Evolutionary conservation across 140 eudicot genomes (phyloP).

Genomic region (Anethum foeniculum): DNA sequence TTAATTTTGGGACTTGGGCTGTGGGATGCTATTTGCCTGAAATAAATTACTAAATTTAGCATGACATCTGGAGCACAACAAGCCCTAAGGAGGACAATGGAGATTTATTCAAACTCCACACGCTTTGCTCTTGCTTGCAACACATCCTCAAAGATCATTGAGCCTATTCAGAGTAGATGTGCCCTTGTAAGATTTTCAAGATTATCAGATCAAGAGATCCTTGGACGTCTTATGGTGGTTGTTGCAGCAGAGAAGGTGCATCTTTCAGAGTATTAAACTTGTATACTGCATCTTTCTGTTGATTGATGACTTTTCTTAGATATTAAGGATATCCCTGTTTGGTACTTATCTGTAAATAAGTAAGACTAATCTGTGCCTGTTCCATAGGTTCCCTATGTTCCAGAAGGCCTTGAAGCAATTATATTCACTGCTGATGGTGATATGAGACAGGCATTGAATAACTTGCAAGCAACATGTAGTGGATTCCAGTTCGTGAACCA

Average conservation of each 20-base stretch:
- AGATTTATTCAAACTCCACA: constrained; percentile 88
- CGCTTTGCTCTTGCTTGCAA: constrained; percentile 99
- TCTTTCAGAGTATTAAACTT: neutral
- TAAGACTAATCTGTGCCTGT: constrained; percentile 11
- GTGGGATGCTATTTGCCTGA: neutral
- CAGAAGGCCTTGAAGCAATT: constrained; percentile 94
- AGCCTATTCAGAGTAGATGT: constrained; percentile 98
- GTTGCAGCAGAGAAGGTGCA: constrained; percentile 81
- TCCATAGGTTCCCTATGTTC: constrained; percentile 66
- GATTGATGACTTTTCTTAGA: neutral
- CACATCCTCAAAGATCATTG: constrained; percentile 89
- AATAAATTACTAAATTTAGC: constrained; percentile 29
- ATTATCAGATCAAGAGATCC: constrained; percentile 91
- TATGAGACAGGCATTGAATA: constrained; percentile 95
- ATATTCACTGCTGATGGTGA: constrained; percentile 99
- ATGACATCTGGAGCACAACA: constrained; percentile 99
- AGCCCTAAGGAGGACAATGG: constrained; percentile 97
- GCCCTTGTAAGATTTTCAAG: constrained; percentile 94
- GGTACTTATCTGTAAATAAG: neutral
- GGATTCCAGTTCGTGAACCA: constrained; percentile 94
- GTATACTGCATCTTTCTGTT: neutral
- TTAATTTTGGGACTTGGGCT: neutral
- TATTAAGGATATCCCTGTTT: neutral
- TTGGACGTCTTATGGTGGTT: constrained; percentile 85
- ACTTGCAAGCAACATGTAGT: constrained; percentile 88